These are phyloP conservation scores for Kazachstania psychrophila DNA, from an alignment of 805 yeast species.

Conservation along the genomic window DNA sequence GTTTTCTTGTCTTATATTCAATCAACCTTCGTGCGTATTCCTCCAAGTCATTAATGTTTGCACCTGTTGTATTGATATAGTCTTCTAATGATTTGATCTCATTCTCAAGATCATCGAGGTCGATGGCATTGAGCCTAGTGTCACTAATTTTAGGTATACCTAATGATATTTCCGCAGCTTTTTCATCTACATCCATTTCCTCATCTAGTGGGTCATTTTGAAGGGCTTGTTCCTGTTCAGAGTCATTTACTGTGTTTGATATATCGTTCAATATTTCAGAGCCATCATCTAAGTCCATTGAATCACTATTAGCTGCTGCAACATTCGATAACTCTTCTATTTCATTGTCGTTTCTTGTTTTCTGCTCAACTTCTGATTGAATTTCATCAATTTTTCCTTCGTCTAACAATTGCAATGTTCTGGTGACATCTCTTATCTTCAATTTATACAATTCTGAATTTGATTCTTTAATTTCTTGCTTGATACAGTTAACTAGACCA, in stretches of 20 bases:
- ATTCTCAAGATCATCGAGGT: constrained; percentile 39
- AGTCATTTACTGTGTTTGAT: too few relatives aligned
- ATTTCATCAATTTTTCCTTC: constrained; percentile 1
- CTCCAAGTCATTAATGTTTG: constrained; percentile 64
- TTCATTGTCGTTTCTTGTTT: background rate
- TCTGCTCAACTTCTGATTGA: background rate
- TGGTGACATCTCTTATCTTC: constrained; percentile 45
- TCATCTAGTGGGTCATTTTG: too few relatives aligned
- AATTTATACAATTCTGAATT: constrained; percentile 36
- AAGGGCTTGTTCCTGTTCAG: too few relatives aligned
- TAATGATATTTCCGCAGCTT: constrained; percentile 14
- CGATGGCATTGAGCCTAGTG: constrained; percentile 42
- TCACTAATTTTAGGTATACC: constrained; percentile 37
- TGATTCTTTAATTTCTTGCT: constrained; percentile 33
- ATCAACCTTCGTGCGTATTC: constrained; percentile 62
- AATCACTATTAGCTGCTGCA: too few relatives aligned
- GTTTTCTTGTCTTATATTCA: constrained; percentile 56
- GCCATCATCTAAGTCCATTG: too few relatives aligned
- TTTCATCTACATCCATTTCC: constrained; percentile 27
- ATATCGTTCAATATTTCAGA: too few relatives aligned
- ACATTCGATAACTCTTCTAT: background rate
- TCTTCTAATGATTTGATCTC: constrained; percentile 49
- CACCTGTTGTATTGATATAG: constrained; percentile 45
- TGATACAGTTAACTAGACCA: constrained; percentile 30
- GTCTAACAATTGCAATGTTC: constrained; percentile 17